Evolutionary conservation across 2,329 filamentous ascomycete genomes (phyloP).

Genomic region (Ceratocystis variospora): DNA sequence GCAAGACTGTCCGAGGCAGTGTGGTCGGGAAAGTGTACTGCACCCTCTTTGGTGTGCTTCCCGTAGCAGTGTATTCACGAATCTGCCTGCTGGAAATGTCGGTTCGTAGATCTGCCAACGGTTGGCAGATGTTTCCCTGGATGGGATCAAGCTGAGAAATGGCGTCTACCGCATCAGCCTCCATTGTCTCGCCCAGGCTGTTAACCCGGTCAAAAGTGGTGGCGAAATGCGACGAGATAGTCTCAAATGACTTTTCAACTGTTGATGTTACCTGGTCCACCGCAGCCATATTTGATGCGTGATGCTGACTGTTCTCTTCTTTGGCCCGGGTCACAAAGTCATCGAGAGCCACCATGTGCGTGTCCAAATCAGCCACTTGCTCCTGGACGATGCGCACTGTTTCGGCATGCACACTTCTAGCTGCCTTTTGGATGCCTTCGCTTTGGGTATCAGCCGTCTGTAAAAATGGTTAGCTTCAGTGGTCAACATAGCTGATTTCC

Average conservation of each 20-base stretch:
- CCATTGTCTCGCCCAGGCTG: constrained; percentile 54
- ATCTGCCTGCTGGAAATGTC: constrained; percentile 52
- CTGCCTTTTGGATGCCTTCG: constrained; percentile 67
- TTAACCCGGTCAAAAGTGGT: constrained; percentile 54
- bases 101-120: constrained; percentile 56
- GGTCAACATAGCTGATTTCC: background rate
- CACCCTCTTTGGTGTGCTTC: constrained; percentile 68
- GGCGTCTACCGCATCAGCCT: constrained; percentile 43
- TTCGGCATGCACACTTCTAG: constrained; percentile 77
- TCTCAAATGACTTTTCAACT: constrained; percentile 57
- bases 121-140: constrained; percentile 45
- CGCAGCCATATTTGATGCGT: constrained; percentile 53
- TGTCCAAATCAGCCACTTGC: constrained; percentile 73
- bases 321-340: constrained; percentile 76
- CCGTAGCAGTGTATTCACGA: constrained; percentile 71
- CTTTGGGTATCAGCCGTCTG: constrained; percentile 65
- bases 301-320: constrained; percentile 65
- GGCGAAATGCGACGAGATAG: constrained; percentile 56
- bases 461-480: constrained; percentile 22
- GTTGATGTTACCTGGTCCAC: constrained; percentile 51
- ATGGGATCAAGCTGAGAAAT: constrained; percentile 49
- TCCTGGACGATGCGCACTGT: constrained; percentile 80
- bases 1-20: constrained; percentile 56
- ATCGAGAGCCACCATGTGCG: constrained; percentile 81
- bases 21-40: constrained; percentile 68